phyloP scores from a whole-genome alignment of 2,329 filamentous ascomycete genomes.

The Penicillium sp. region DNA sequence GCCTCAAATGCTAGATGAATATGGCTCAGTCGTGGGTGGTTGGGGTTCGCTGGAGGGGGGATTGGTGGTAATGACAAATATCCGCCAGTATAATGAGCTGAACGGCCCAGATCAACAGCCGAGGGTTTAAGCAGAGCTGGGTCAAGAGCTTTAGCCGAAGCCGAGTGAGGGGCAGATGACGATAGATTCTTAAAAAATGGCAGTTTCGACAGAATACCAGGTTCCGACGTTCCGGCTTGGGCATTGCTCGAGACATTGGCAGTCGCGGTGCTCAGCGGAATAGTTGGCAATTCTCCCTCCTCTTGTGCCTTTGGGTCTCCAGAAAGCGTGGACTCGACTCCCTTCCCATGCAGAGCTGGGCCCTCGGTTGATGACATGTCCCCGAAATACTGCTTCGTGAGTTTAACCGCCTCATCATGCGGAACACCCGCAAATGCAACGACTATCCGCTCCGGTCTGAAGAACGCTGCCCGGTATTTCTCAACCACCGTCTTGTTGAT shows the following conservation, averaged over 20 bases:
- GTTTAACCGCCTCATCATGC: slow-evolving; percentile 71
- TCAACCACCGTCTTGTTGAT: slow-evolving; percentile 73
- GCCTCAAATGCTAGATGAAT: slow-evolving; percentile 96
- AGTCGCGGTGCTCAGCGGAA: slow-evolving; percentile 39
- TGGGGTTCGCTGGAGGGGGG: slow-evolving; percentile 71
- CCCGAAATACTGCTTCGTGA: slow-evolving; percentile 84
- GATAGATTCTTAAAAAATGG: slow-evolving; percentile 89
- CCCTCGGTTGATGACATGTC: slow-evolving; percentile 66
- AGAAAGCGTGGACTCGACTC: slow-evolving; percentile 52
- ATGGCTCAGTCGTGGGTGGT: slow-evolving; percentile 77
- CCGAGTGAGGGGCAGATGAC: slow-evolving; percentile 61
- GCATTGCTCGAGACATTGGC: slow-evolving; percentile 33
- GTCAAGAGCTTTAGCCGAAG: slow-evolving; percentile 55
- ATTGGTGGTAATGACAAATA: slow-evolving; percentile 82
- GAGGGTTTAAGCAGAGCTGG: slow-evolving; percentile 41
- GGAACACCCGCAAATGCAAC: slow-evolving; percentile 91
- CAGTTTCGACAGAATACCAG: slow-evolving; percentile 72
- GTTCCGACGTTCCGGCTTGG: slow-evolving; percentile 42
- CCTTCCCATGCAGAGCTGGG: slow-evolving; percentile 51
- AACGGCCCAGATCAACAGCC: slow-evolving; percentile 56
- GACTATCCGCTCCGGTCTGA: slow-evolving; percentile 84
- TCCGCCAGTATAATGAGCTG: slow-evolving; percentile 87
- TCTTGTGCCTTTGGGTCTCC: slow-evolving; percentile 23
- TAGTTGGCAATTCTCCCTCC: slow-evolving; percentile 32
- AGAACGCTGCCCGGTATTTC: slow-evolving; percentile 78